Evolutionary conservation across 2,329 filamentous ascomycete genomes (phyloP), one percentile per base, ranked within the genome.

Genomic region (Trichoderma sp.): DNA sequence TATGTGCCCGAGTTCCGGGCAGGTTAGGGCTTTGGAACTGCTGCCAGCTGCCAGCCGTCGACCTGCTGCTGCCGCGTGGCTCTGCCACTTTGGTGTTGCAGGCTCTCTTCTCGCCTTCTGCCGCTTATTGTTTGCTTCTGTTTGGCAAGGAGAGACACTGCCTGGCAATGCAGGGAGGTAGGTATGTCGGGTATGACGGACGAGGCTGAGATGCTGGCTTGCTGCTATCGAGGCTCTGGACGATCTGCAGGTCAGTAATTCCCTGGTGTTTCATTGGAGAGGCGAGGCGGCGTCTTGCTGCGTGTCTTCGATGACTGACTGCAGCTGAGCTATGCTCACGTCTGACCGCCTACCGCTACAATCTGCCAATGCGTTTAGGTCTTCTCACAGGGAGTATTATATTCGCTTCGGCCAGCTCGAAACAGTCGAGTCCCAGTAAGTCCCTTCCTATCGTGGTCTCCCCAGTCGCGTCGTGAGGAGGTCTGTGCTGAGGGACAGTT

Each of bases 61-160:
- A 26, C 44, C 61, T 57, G 45, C 54, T 41, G 34, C 30, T 62
- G 56, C 65, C 63, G 45, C 51, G 51, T 65, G 62, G 51, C 57
- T 39, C 34, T 39, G 34, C 34, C 34, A 39, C 34, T 39, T 10
- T 39, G 34, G 34, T 39, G 34, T 39, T 39, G 34, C 34, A 39
- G 34, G 34, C 34, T 10, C 34, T 39, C 4, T 12, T 39, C 7
- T 39, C 34, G 34, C 34, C 34, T 39, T 39, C 34, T 39, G 14
- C 34, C 34, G 34, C 10, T 14, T 39, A 2, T 14, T 39, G 34
- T 39, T 39, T 39, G 12, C 34, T 14, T 24, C 21, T 24, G 21
- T 24, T 10, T 14, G 9, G 12, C 34, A 12, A 39, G 12, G 34
- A 39, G 34, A 39, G 12, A 39, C 12, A 5, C 12, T 14, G 34